Conservation (phyloP, 345 rosid genomes). For the Mangifera indica region DNA sequence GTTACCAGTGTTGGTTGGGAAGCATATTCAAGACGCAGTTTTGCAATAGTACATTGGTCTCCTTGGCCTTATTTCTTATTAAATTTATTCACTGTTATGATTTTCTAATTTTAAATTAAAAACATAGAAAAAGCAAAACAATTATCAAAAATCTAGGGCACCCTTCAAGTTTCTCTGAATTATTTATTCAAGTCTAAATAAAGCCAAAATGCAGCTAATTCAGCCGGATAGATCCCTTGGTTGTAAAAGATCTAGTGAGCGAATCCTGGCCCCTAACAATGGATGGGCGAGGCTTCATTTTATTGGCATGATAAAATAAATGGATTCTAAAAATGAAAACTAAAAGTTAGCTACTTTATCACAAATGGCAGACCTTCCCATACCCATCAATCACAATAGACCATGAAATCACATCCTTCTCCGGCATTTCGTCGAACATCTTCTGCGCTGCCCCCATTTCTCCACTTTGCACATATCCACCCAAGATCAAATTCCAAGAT, state of each 20-base stretch:
- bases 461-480: constrained; percentile 29
- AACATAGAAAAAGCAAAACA: not conserved
- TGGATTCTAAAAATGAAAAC: too few species aligned
- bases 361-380: constrained; percentile 29
- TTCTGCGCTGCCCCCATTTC: constrained; percentile 31
- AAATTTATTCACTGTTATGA: not conserved
- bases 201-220: not conserved
- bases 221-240: too few species aligned
- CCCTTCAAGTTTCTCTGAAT: not conserved
- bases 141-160: not conserved
- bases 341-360: not conserved
- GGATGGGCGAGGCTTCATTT: too few species aligned
- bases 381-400: constrained; percentile 45
- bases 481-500: constrained; percentile 47
- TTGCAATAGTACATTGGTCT: not conserved
- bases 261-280: too few species aligned
- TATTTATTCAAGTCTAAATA: not conserved
- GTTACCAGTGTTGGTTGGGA: not conserved
- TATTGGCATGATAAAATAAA: too few species aligned
- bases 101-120: not conserved
- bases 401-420: constrained; percentile 43
- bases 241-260: too few species aligned
- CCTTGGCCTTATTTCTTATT: not conserved
- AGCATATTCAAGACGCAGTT: not conserved
- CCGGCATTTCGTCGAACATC: constrained; percentile 47